Percentiles rank a stretch among this genome's conserved stretches.
Evolutionary conservation across 805 yeast genomes (phyloP).

Genomic region (Kluyveromyces aestuarii): DNA sequence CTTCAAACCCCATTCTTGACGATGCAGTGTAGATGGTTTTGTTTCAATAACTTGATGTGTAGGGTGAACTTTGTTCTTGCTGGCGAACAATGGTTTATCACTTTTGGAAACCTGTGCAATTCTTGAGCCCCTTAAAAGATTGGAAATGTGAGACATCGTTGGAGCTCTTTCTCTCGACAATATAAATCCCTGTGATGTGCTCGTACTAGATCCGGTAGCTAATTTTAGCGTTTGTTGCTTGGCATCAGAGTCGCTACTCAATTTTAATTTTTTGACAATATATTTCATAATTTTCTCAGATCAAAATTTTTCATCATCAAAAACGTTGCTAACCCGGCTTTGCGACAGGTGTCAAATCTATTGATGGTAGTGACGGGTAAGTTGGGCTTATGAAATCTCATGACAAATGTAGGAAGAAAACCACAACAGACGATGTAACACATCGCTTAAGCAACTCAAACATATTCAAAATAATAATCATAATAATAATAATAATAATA

Average conservation of each 20-base stretch:
- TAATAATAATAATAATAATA: too few relatives aligned
- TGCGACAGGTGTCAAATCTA: not conserved
- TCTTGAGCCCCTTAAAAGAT: conserved; percentile 25
- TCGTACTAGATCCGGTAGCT: not conserved
- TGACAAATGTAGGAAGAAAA: too few relatives aligned
- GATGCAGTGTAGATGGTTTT: conserved; percentile 47
- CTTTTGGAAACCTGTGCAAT: conserved; percentile 30
- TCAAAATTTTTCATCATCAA: not conserved
- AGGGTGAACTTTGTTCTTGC: conserved; percentile 33
- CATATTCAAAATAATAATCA: too few relatives aligned
- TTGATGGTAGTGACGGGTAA: too few relatives aligned
- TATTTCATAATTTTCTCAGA: not conserved
- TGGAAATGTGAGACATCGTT: conserved; percentile 11
- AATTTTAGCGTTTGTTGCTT: too few relatives aligned
- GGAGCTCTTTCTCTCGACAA: not conserved
- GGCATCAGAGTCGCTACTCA: too few relatives aligned
- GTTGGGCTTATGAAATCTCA: too few relatives aligned
- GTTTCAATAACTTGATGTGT: conserved; percentile 69
- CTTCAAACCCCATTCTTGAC: conserved; percentile 74
- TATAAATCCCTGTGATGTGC: not conserved
- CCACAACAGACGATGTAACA: too few relatives aligned
- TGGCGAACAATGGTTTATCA: conserved; percentile 9
- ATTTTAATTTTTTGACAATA: not conserved
- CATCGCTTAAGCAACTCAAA: too few relatives aligned
- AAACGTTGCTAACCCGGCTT: not conserved